Evolutionary conservation across 139 green algal species (phyloP).

Genomic region (Edaphochlamys debaryana): DNA sequence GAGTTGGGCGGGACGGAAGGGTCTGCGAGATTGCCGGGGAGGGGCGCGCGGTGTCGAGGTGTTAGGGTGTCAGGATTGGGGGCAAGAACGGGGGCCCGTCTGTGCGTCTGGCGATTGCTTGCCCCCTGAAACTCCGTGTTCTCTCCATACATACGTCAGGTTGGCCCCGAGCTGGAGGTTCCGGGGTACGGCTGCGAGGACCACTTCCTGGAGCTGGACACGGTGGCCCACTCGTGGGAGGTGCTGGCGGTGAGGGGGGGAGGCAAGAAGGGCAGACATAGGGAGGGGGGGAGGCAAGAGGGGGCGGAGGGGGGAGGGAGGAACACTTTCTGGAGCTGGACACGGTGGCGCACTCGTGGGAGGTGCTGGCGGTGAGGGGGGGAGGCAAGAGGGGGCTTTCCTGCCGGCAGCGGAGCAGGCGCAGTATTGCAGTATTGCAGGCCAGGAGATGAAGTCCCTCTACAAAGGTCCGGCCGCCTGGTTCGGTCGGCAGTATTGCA

Average conservation of each 20-base stretch:
- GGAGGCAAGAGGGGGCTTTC: conserved; percentile 44
- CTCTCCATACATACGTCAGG: too few relatives aligned
- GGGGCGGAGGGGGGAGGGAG: conserved; percentile 96
- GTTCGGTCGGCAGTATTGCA: too few relatives aligned
- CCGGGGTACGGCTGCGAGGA: conserved; percentile 99
- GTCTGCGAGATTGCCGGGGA: too few relatives aligned
- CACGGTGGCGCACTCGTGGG: conserved; percentile 92
- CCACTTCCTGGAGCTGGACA: conserved; percentile 96
- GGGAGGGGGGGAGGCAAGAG: background rate
- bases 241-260: conserved; percentile 78
- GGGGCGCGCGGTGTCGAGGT: too few relatives aligned
- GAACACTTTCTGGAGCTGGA: conserved; percentile 97
- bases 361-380: conserved; percentile 71
- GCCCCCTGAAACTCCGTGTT: too few relatives aligned
- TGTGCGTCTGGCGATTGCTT: too few relatives aligned
- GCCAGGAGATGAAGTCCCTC: too few relatives aligned
- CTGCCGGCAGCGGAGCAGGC: too few relatives aligned
- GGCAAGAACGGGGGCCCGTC: too few relatives aligned
- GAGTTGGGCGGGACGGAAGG: background rate
- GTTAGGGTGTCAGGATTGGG: too few relatives aligned
- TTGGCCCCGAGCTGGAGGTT: conserved; percentile 96
- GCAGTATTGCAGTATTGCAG: too few relatives aligned
- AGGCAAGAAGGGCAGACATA: conserved; percentile 85
- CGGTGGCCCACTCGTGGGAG: conserved; percentile 92
- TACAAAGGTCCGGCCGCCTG: too few relatives aligned